Percentiles rank a stretch among this genome's conserved stretches.
phyloP scores from a whole-genome alignment of 2,329 filamentous ascomycete genomes.

The Diatrype stigma region DNA sequence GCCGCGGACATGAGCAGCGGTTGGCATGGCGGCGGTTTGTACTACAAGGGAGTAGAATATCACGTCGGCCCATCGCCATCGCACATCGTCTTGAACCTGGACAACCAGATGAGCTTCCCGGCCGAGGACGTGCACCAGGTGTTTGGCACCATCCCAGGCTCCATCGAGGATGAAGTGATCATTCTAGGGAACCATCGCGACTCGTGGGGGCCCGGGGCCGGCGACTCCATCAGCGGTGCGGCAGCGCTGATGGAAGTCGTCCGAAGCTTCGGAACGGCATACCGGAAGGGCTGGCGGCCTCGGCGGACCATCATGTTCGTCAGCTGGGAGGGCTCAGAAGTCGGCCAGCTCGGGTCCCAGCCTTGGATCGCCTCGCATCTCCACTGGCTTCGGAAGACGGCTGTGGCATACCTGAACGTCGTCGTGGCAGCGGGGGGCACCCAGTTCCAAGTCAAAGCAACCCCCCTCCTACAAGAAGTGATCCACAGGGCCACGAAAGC shows the following conservation, averaged over 20 bases:
- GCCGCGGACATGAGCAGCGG: conserved; percentile 67
- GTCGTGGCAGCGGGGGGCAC: conserved; percentile 69
- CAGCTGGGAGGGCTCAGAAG: conserved; percentile 79
- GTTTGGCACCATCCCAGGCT: conserved; percentile 87
- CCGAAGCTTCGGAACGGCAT: conserved; percentile 65
- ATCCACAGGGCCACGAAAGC: conserved; percentile 65
- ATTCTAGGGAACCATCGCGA: conserved; percentile 91
- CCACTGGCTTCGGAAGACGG: conserved; percentile 69
- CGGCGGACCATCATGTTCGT: conserved; percentile 88
- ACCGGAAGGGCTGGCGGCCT: conserved; percentile 74
- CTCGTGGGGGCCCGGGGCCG: conserved; percentile 81
- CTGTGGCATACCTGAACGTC: conserved; percentile 81
- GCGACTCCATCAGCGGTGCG: conserved; percentile 78
- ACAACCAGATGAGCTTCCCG: conserved; percentile 77
- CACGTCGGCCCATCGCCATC: conserved; percentile 80
- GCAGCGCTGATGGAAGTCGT: conserved; percentile 75
- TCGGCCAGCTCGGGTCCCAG: conserved; percentile 79
- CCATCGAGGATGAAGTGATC: conserved; percentile 77
- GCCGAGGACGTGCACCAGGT: conserved; percentile 86
- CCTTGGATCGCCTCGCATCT: conserved; percentile 92
- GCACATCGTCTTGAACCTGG: conserved; percentile 64
- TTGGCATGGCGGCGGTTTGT: conserved; percentile 69
- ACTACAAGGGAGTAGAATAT: conserved; percentile 78
- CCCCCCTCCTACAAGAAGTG: conserved; percentile 71
- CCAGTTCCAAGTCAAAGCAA: conserved; percentile 60